Base-by-base conservation (phyloP, 139 green algal genomes). In the Desmodesmus armatus region DNA sequence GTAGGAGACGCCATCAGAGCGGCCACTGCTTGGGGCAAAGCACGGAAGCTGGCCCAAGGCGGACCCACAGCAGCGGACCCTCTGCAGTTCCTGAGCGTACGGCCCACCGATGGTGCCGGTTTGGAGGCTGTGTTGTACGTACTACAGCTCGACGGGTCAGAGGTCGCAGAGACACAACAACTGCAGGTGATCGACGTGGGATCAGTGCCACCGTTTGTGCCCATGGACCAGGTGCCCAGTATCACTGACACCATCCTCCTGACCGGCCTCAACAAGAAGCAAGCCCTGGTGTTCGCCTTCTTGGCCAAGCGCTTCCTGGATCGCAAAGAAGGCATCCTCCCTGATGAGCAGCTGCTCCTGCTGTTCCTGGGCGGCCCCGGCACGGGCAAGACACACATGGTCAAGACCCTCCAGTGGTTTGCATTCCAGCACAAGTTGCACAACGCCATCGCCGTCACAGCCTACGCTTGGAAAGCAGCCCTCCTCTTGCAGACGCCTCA, bases 361-460 rank as follows among this genome's bases (percentile, higher is more conserved):
- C n/a, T n/a, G n/a, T n/a, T n/a, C n/a, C n/a, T 82, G 19, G 77
- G 77, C 23, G 27, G 37, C 2, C 77, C 77, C 58, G 77, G 77
- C 58, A 83, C 60, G 1, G 77, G 77, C 58, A 83, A 83, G 60
- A 58, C 27, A 55, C 77, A 73, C 37, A 25, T 83, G 11, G 55
- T 74, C 3, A 35, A 73, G 19, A 23, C 11, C 11, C 47, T 58
- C 11, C 11, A 58, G 47, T 58, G 47, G 47, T 58, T 58, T 58
- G 47, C 47, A 9, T 58, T 58, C 47, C 47, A 58, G 47, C 47
- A 58, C 47, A 58, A 15, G 11, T 9, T 15, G 11, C 15, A 9
- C 47, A 9, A 15, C 47, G 15, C 11, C 47, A 9, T 58, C 9
- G 47, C 47, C 11, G 47, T 58, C 11, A 58, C 47, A 9, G 9